Base-by-base conservation (phyloP, 1,284 basidiomycete genomes). In the Heterobasidion occidentale region DNA sequence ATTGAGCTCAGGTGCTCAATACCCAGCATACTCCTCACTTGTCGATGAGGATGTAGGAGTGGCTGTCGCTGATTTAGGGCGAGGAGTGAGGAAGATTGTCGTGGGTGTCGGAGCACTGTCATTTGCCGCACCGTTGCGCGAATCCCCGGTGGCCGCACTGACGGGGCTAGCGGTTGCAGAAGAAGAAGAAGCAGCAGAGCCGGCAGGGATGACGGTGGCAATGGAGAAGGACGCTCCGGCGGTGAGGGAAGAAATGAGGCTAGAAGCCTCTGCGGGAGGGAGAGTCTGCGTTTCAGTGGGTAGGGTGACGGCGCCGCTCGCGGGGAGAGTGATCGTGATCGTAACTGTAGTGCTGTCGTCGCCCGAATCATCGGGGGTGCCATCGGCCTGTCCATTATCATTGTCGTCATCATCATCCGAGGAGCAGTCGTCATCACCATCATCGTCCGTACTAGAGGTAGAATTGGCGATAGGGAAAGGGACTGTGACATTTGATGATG, bases 201-300 rank as follows among this genome's bases (percentile, higher is more conserved):
- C n/a, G 14, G 36, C 17, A 51, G 7, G 20, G 14, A 53, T 12
- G 8, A 19, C 15, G 9, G 56, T 33, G 9, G 36, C 2, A 42
- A 51, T 20, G 20, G 20, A 20, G 38, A 42, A 42, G 17, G 33
- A 9, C 12, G 46, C 27, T 3, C 27, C 52, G 17, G 67, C 67
- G 9, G 68, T 59, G 51, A 75, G 60, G 55, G 70, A 71, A 1
- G 74, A 68, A 20, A 80, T 56, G 17, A 79, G 55, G 54, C 70
- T 74, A 9, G 72, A 69, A 4, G 75, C 77, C 38, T 75, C 70
- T 6, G 72, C 64, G 6, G 77, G 74, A 20, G 69, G 65, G 50
- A 80, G 59, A 0, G 76, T 79, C n/a, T 67, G 65, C 1, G 76
- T 78, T 36, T 19, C 46, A 20, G 33, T 36, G n/a, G 51, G 36